Conservation (phyloP, 148 eudicot species). For the Agrostemma githago region DNA sequence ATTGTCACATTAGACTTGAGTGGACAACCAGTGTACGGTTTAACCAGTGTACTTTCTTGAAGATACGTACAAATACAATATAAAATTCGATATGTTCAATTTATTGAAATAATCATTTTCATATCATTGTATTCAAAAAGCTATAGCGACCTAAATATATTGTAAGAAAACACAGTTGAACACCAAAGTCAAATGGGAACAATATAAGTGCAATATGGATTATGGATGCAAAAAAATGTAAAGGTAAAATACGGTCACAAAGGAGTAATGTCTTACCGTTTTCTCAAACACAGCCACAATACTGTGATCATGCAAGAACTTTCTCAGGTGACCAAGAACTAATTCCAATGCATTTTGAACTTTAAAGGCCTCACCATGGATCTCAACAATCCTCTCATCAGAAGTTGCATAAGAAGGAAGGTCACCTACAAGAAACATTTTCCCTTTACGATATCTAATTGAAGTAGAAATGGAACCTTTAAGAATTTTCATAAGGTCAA, state of each 20-base stretch:
- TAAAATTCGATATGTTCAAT: neutral
- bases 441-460: neutral
- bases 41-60: neutral
- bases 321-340: conserved; percentile 82
- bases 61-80: neutral
- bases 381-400: conserved; percentile 83
- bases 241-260: conserved; percentile 2
- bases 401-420: conserved; percentile 55
- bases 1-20: neutral
- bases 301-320: conserved; percentile 84
- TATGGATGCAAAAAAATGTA: neutral
- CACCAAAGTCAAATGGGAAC: neutral
- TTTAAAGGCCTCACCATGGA: conserved; percentile 81
- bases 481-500: neutral
- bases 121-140: neutral
- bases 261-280: conserved; percentile 45
- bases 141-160: neutral
- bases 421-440: conserved; percentile 48
- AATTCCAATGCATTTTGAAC: conserved; percentile 75
- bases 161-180: neutral
- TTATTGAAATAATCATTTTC: neutral
- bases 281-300: conserved; percentile 84
- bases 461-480: conserved; percentile 5
- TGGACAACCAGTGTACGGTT: neutral
- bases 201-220: too few relatives aligned